These are phyloP conservation scores for Yarrowia sp. DNA, from an alignment of 805 yeast genomes.

Conservation along the genomic window DNA sequence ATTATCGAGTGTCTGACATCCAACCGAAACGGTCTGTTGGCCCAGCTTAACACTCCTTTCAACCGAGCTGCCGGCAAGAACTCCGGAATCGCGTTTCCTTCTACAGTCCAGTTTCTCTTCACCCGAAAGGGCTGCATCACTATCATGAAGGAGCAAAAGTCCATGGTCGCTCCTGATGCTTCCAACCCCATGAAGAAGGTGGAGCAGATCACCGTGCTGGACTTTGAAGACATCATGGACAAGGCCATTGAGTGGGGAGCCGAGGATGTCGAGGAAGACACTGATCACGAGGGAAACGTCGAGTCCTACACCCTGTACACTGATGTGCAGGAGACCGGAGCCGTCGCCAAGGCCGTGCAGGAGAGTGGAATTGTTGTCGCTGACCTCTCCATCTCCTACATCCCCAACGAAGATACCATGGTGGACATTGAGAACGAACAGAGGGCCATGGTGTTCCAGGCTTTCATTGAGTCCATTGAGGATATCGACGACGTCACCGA, in stretches of 20 bases:
- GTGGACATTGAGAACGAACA: conserved; percentile 55
- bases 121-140: conserved; percentile 72
- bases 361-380: conserved; percentile 54
- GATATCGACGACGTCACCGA: conserved; percentile 83
- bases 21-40: conserved; percentile 78
- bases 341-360: conserved; percentile 58
- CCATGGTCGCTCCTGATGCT: conserved; percentile 34
- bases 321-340: conserved; percentile 61
- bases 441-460: conserved; percentile 50
- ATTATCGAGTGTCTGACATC: conserved; percentile 86
- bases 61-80: conserved; percentile 51
- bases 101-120: conserved; percentile 78
- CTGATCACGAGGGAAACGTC: conserved; percentile 45
- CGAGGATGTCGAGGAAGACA: conserved; percentile 67
- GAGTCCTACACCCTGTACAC: conserved; percentile 50
- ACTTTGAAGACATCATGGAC: conserved; percentile 72
- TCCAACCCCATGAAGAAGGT: conserved; percentile 20
- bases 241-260: conserved; percentile 73
- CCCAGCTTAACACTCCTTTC: conserved; percentile 70
- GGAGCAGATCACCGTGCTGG: conserved; percentile 44
- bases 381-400: conserved; percentile 69
- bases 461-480: conserved; percentile 60
- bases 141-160: conserved; percentile 40
- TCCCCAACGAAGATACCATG: conserved; percentile 31
- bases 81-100: conserved; percentile 49